Percentiles rank a stretch among this genome's conserved stretches.
phyloP scores from a whole-genome alignment of 768 basidiomycete genomes.

The Mrakia hoshinonis region DNA sequence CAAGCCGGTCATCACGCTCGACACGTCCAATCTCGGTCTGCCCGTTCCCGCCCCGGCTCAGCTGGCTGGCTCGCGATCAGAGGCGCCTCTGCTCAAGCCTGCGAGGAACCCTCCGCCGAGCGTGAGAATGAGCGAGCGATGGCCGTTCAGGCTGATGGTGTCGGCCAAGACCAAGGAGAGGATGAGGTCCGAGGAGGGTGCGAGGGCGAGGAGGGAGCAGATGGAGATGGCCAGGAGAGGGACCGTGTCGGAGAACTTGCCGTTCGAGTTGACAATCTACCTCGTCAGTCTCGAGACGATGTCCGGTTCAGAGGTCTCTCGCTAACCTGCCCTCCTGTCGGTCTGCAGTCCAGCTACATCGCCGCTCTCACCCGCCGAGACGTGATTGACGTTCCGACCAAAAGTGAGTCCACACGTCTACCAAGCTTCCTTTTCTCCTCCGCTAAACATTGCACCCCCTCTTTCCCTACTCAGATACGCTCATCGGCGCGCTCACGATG shows the following conservation, averaged over 20 bases:
- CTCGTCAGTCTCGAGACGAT: background rate
- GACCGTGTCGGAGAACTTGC: background rate
- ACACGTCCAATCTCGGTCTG: background rate
- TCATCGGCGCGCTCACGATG: slow-evolving; percentile 47
- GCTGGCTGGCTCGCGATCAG: background rate
- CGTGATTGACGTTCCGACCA: slow-evolving; percentile 53
- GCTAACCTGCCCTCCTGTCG: background rate
- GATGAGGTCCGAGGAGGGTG: background rate
- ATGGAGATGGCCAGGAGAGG: slow-evolving; percentile 12
- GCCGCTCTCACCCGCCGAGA: slow-evolving; percentile 54
- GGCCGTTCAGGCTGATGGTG: background rate
- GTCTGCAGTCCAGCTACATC: slow-evolving; percentile 44
- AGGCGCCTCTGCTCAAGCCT: background rate
- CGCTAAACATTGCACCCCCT: too few species aligned
- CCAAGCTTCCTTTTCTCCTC: too few species aligned
- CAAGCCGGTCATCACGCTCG: background rate
- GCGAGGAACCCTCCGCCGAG: background rate
- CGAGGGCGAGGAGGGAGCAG: slow-evolving; percentile 4
- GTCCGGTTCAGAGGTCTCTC: background rate
- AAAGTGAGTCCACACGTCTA: too few species aligned
- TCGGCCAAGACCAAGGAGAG: background rate
- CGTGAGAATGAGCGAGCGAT: background rate
- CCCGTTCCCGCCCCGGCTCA: background rate
- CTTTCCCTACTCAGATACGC: too few species aligned
- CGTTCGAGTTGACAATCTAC: slow-evolving; percentile 9